Conservation (phyloP, 2,329 filamentous ascomycete genomes). For the Drechslerella dactyloides region DNA sequence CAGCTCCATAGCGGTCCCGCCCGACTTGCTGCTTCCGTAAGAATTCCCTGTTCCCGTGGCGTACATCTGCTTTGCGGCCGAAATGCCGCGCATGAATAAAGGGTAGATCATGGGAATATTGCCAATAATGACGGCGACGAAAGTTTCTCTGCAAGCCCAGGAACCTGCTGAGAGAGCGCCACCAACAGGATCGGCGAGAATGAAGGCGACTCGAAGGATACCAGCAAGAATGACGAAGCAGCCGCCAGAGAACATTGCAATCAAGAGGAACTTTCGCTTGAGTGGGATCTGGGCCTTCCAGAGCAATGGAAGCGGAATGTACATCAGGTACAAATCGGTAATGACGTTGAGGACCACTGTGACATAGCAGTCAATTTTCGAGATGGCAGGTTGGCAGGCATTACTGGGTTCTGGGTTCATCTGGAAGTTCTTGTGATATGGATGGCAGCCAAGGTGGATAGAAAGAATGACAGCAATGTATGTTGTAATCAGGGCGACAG, state of each 20-base stretch:
- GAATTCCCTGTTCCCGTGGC: constrained; percentile 36
- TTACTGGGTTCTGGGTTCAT: constrained; percentile 65
- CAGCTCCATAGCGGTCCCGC: constrained; percentile 35
- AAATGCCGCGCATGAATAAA: constrained; percentile 52
- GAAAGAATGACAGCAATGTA: constrained; percentile 63
- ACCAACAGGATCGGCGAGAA: constrained; percentile 56
- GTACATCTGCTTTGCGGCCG: constrained; percentile 38
- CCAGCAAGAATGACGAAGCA: constrained; percentile 65
- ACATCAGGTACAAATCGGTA: constrained; percentile 68
- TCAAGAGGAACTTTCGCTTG: constrained; percentile 62
- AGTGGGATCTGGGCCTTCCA: constrained; percentile 62
- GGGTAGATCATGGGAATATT: constrained; percentile 60
- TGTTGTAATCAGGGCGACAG: constrained; percentile 61
- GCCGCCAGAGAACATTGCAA: constrained; percentile 65
- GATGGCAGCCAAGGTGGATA: constrained; percentile 64
- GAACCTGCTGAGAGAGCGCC: constrained; percentile 58
- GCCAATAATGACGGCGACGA: constrained; percentile 59
- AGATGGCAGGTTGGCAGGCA: constrained; percentile 63
- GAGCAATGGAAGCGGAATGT: constrained; percentile 65
- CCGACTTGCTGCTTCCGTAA: constrained; percentile 49
- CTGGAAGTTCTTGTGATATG: constrained; percentile 66
- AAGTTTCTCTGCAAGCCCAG: constrained; percentile 59
- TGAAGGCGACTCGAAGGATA: constrained; percentile 60
- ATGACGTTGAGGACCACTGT: constrained; percentile 63
- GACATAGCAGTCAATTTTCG: constrained; percentile 63